A percentile compares a stretch with the other conserved stretches of the same genome.
Conservation (phyloP, 441 rosid genomes). For the Corymbia citriodora region DNA sequence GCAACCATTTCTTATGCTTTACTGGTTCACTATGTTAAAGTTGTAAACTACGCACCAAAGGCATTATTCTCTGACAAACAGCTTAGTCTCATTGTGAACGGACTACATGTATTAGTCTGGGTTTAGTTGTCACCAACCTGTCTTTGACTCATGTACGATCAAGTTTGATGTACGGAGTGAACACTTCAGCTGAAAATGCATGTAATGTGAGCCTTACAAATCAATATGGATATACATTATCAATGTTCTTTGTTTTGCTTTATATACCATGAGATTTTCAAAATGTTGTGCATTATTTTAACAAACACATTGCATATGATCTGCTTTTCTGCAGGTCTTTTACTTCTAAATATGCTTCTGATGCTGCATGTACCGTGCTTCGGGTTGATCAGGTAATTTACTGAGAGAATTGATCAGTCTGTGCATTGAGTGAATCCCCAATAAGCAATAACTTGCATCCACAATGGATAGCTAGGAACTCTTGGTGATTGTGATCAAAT, state of each 20-base stretch:
- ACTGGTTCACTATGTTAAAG: background rate
- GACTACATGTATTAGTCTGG: background rate
- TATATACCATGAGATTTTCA: background rate
- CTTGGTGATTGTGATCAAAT: background rate
- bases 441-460: background rate
- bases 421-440: background rate
- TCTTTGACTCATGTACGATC: background rate
- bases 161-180: background rate
- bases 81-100: background rate
- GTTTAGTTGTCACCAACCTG: background rate
- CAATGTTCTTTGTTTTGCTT: background rate
- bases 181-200: background rate
- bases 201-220: background rate
- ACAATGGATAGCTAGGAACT: background rate
- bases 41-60: background rate
- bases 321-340: constrained; percentile 43
- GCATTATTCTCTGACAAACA: background rate
- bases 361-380: constrained; percentile 97
- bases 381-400: constrained; percentile 86
- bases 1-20: background rate
- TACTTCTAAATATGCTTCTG: constrained; percentile 89
- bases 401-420: background rate
- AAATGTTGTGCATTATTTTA: background rate
- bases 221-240: background rate
- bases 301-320: background rate